These are phyloP conservation scores for Colletotrichum graminicola DNA, from an alignment of 2,329 filamentous ascomycete genomes.

Conservation along the genomic window DNA sequence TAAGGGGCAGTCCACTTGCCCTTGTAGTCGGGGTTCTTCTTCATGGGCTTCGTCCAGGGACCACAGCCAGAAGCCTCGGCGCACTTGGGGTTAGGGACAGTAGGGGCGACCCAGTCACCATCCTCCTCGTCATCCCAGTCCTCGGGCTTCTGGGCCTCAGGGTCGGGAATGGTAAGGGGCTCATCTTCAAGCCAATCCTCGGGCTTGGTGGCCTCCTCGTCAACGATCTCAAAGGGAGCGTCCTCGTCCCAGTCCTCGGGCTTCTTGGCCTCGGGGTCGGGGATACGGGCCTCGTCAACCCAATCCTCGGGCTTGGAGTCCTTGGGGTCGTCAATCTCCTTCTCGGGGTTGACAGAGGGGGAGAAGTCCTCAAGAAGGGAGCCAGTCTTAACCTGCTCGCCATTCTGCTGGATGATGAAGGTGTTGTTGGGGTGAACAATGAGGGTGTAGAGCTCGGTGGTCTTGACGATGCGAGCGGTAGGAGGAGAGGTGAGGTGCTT, in stretches of 20 bases:
- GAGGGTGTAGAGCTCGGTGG: conserved; percentile 94
- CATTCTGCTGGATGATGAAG: conserved; percentile 92
- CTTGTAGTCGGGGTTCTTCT: conserved; percentile 97
- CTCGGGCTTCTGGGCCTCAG: conserved; percentile 96
- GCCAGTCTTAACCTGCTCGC: conserved; percentile 87
- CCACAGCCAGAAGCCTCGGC: conserved; percentile 93
- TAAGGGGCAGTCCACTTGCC: conserved; percentile 95
- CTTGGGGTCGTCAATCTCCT: conserved; percentile 95
- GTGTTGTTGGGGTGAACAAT: conserved; percentile 98
- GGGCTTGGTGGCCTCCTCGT: conserved; percentile 90
- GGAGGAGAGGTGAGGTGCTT: conserved; percentile 93
- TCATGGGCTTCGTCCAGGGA: conserved; percentile 90
- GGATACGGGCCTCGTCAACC: conserved; percentile 93
- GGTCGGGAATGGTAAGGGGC: conserved; percentile 85
- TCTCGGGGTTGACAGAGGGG: conserved; percentile 91
- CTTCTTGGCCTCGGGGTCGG: conserved; percentile 94
- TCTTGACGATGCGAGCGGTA: conserved; percentile 89
- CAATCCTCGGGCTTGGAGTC: conserved; percentile 96
- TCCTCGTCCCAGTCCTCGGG: conserved; percentile 99
- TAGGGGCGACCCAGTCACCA: conserved; percentile 94
- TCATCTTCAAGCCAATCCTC: conserved; percentile 97
- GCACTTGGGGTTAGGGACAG: conserved; percentile 95
- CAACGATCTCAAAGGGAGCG: conserved; percentile 94
- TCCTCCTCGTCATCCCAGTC: conserved; percentile 99
- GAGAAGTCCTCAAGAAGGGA: conserved; percentile 94